A percentile compares a stretch with the other conserved stretches of the same genome.
Conservation (phyloP, 495 filamentous ascomycete species). For the Annulohypoxylon maeteangense region DNA sequence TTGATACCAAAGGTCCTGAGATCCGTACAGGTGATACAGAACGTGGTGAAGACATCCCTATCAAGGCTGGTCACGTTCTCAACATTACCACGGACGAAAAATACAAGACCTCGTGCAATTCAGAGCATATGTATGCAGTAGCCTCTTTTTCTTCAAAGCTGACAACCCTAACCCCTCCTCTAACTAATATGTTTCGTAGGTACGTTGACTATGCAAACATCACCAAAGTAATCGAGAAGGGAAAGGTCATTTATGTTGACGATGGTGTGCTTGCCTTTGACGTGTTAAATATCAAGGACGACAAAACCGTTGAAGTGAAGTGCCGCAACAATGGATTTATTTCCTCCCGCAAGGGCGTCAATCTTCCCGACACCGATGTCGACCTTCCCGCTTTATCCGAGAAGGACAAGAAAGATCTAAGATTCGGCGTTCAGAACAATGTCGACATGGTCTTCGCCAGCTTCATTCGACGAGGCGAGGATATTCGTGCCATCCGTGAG, state of each 20-base stretch:
- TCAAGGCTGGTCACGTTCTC: constrained; percentile 80
- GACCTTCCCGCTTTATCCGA: constrained; percentile 98
- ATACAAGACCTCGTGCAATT: constrained; percentile 83
- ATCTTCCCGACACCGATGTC: constrained; percentile 97
- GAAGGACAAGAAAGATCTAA: constrained; percentile 93
- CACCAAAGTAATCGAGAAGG: constrained; percentile 94
- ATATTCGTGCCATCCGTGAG: constrained; percentile 91
- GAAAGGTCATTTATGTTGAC: constrained; percentile 97
- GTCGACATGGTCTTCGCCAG: constrained; percentile 99
- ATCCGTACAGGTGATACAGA: constrained; percentile 95
- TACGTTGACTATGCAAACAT: constrained; percentile 99
- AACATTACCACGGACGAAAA: constrained; percentile 98
- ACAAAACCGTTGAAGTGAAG: constrained; percentile 83
- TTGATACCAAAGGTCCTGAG: constrained; percentile 99
- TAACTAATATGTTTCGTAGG: constrained; percentile 60
- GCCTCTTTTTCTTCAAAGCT: too few species aligned
- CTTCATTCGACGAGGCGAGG: constrained; percentile 92
- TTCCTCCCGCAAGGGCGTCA: constrained; percentile 97
- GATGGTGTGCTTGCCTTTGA: constrained; percentile 97
- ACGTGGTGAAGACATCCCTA: constrained; percentile 85
- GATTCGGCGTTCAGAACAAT: constrained; percentile 95
- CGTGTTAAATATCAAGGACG: constrained; percentile 86
- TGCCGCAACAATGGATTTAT: constrained; percentile 98
- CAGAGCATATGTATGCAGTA: constrained; percentile 91
- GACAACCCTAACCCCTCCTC: constrained; percentile 15